A percentile compares a stretch with the other conserved stretches of the same genome.
Evolutionary conservation across 179 eudicot species (phyloP).

Genomic region (Beta lomatogona): DNA sequence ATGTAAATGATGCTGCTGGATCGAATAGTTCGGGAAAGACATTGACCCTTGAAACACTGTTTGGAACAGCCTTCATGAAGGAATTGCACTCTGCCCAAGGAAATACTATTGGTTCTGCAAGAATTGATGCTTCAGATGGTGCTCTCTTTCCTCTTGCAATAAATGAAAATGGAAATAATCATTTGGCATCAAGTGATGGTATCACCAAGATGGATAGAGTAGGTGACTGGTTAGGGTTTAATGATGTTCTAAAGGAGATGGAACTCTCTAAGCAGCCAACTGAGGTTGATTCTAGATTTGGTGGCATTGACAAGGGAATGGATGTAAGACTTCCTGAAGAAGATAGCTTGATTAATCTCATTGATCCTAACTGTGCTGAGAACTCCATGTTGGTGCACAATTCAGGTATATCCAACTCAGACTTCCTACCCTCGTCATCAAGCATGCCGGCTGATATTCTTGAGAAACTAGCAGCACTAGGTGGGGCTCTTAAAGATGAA

Average conservation of each 20-base stretch:
- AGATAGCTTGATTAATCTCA: slow-evolving; percentile 51
- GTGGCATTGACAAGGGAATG: slow-evolving; percentile 38
- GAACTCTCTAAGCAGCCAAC: slow-evolving; percentile 39
- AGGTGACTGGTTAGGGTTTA: slow-evolving; percentile 47
- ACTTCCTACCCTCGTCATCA: slow-evolving; percentile 42
- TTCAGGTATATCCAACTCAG: slow-evolving; percentile 33
- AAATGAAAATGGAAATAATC: slow-evolving; percentile 33
- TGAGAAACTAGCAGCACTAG: slow-evolving; percentile 61
- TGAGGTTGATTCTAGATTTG: slow-evolving; percentile 35
- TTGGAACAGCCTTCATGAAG: slow-evolving; percentile 93
- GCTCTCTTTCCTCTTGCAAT: slow-evolving; percentile 22
- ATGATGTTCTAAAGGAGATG: slow-evolving; percentile 36
- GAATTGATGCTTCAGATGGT: slow-evolving; percentile 37
- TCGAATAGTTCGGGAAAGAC: slow-evolving; percentile 39
- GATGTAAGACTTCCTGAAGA: slow-evolving; percentile 67
- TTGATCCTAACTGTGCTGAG: slow-evolving; percentile 43
- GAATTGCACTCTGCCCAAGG: slow-evolving; percentile 82
- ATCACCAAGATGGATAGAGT: slow-evolving; percentile 26
- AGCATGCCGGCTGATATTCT: slow-evolving; percentile 44
- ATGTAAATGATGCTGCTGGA: slow-evolving; percentile 36
- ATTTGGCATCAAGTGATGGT: slow-evolving; percentile 37
- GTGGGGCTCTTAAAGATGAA: slow-evolving; percentile 48
- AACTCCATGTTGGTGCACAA: slow-evolving; percentile 34
- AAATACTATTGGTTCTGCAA: slow-evolving; percentile 44
- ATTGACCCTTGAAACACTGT: slow-evolving; percentile 84